A percentile compares a stretch with the other conserved stretches of the same genome.
Evolutionary conservation across 768 basidiomycete genomes (phyloP).

Genomic region (Basidioascus undulatus): DNA sequence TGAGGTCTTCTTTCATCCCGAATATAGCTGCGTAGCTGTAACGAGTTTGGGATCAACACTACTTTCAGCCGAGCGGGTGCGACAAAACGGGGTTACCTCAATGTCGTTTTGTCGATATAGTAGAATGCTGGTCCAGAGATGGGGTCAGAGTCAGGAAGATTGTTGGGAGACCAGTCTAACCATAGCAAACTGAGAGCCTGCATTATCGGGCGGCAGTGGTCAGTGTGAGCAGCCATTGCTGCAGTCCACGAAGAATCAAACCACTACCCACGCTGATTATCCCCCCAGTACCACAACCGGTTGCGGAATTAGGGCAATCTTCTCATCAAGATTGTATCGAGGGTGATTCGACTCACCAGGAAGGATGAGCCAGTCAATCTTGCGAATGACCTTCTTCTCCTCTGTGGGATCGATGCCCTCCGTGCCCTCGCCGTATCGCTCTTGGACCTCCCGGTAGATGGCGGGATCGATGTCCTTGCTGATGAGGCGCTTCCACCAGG

Average conservation of each 20-base stretch:
- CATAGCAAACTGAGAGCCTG: not conserved
- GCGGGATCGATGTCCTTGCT: not conserved
- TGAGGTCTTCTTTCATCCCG: constrained; percentile 6
- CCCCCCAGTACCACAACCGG: too few relatives aligned
- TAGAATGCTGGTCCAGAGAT: not conserved
- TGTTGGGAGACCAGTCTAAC: not conserved
- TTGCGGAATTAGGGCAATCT: too few relatives aligned
- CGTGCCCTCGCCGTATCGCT: not conserved
- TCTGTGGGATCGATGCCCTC: not conserved
- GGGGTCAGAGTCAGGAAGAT: too few relatives aligned
- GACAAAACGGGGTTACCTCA: too few relatives aligned
- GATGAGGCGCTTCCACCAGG: too few relatives aligned
- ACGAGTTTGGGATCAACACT: too few relatives aligned
- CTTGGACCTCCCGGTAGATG: not conserved
- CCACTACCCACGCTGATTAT: too few relatives aligned
- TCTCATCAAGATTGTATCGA: not conserved
- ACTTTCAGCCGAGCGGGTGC: too few relatives aligned
- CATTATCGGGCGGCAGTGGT: too few relatives aligned
- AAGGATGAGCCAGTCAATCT: not conserved
- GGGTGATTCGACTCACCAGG: not conserved
- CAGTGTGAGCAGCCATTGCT: too few relatives aligned
- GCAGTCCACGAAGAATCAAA: too few relatives aligned
- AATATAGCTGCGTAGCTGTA: constrained; percentile 8
- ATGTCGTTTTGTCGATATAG: not conserved
- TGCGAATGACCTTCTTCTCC: not conserved